phyloP scores from a whole-genome alignment of 2,329 filamentous ascomycete species.

The Fusarium oxysporum region DNA sequence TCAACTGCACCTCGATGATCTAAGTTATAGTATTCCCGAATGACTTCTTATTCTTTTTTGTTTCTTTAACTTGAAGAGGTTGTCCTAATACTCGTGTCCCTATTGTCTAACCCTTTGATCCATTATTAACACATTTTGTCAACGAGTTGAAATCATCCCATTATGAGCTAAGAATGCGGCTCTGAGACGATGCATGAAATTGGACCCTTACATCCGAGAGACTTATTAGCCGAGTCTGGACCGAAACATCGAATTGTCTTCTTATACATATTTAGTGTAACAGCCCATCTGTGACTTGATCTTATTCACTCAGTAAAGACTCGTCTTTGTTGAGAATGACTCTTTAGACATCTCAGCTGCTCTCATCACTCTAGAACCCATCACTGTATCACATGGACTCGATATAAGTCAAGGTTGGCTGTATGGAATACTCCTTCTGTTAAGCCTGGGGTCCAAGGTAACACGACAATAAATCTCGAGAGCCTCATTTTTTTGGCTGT shows the following conservation, averaged over 20 bases:
- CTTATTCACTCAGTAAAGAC: neutral
- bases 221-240: conserved; percentile 43
- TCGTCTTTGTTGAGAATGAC: neutral
- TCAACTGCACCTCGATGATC: neutral
- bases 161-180: neutral
- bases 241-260: conserved; percentile 36
- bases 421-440: neutral
- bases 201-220: conserved; percentile 40
- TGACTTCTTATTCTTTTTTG: neutral
- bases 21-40: neutral
- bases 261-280: conserved; percentile 13
- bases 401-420: neutral
- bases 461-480: too few relatives aligned
- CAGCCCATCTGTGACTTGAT: conserved; percentile 9
- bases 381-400: neutral
- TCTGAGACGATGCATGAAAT: conserved; percentile 16
- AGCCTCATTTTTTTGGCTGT: neutral
- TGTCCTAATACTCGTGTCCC: rapidly evolving
- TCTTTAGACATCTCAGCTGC: neutral
- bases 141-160: neutral
- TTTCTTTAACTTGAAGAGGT: rapidly evolving
- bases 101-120: too few relatives aligned
- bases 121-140: neutral
- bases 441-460: too few relatives aligned
- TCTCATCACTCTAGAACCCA: neutral